Conservation (phyloP, 1,139 yeast genomes). For the Kodamaea sp. region DNA sequence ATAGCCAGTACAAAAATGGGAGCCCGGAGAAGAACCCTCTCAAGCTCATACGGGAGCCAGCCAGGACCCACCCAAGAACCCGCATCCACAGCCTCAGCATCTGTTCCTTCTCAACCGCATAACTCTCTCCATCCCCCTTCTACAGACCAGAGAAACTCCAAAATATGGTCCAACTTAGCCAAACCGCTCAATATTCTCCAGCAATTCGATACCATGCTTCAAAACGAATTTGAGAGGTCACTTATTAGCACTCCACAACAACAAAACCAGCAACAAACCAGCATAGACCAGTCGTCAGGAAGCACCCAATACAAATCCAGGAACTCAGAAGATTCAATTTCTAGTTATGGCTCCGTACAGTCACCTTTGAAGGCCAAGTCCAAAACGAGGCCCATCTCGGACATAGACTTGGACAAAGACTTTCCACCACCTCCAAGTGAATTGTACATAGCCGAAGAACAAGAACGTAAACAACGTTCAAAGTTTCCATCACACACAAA, state of each 20-base stretch:
- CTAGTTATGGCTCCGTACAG: slow-evolving; percentile 25
- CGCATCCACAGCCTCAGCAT: slow-evolving; percentile 4
- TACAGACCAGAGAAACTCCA: slow-evolving; percentile 20
- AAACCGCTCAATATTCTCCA: slow-evolving; percentile 66
- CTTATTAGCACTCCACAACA: slow-evolving; percentile 20
- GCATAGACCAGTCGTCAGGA: slow-evolving; percentile 7
- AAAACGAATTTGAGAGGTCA: slow-evolving; percentile 63
- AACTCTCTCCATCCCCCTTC: not conserved
- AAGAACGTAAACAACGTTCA: not conserved
- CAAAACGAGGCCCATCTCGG: slow-evolving; percentile 2
- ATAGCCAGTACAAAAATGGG: slow-evolving; percentile 31
- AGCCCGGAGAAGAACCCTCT: slow-evolving; percentile 23
- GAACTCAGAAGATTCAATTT: slow-evolving; percentile 29
- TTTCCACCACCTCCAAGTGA: slow-evolving; percentile 2
- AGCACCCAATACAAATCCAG: slow-evolving; percentile 18
- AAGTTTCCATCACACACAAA: not conserved
- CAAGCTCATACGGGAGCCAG: slow-evolving; percentile 15
- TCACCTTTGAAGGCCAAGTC: slow-evolving; percentile 31
- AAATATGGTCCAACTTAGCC: slow-evolving; percentile 43
- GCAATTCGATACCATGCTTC: slow-evolving; percentile 68
- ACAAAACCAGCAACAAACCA: slow-evolving; percentile 3
- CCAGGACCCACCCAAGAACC: not conserved
- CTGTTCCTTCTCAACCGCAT: slow-evolving; percentile 1
- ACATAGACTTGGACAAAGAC: slow-evolving; percentile 8
- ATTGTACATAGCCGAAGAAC: not conserved